phyloP scores from a whole-genome alignment of 495 filamentous ascomycete species.

The Xylaria curta region DNA sequence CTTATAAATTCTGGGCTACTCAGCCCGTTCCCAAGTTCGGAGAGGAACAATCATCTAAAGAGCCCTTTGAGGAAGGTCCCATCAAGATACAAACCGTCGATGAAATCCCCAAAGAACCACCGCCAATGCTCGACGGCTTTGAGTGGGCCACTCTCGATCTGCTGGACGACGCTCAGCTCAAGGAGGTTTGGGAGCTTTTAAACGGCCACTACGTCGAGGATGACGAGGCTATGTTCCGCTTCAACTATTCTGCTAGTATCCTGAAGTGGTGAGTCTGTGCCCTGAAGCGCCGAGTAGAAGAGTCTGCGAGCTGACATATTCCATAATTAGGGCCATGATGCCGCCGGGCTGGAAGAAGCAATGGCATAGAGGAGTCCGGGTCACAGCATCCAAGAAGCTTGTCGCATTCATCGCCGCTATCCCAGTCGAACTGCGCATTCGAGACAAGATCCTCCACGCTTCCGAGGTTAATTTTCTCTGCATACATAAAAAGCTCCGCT shows the following conservation, averaged over 20 bases:
- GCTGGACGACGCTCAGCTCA: constrained; percentile 61
- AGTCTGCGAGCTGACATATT: constrained; percentile 34
- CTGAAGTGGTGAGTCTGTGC: constrained; percentile 73
- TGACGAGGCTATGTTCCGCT: constrained; percentile 93
- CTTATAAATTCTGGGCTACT: constrained; percentile 98
- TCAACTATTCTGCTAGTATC: constrained; percentile 89
- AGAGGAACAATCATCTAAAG: constrained; percentile 45
- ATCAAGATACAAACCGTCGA: constrained; percentile 71
- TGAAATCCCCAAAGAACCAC: constrained; percentile 72
- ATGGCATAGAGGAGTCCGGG: constrained; percentile 94
- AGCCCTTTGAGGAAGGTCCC: constrained; percentile 59
- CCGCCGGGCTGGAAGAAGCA: constrained; percentile 93
- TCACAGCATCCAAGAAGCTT: constrained; percentile 75
- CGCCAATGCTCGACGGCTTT: constrained; percentile 75
- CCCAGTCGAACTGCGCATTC: constrained; percentile 80
- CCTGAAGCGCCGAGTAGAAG: neutral
- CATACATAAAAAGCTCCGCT: constrained; percentile 95
- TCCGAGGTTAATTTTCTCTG: constrained; percentile 98
- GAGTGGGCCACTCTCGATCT: constrained; percentile 95
- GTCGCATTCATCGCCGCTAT: constrained; percentile 96
- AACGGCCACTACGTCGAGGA: constrained; percentile 96
- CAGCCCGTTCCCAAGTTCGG: constrained; percentile 91
- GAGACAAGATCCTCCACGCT: constrained; percentile 72
- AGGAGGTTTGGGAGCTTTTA: constrained; percentile 87
- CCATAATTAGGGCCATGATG: constrained; percentile 76